Base-by-base conservation (phyloP, 2,329 filamentous ascomycete genomes). In the Penicillium digitatum region DNA sequence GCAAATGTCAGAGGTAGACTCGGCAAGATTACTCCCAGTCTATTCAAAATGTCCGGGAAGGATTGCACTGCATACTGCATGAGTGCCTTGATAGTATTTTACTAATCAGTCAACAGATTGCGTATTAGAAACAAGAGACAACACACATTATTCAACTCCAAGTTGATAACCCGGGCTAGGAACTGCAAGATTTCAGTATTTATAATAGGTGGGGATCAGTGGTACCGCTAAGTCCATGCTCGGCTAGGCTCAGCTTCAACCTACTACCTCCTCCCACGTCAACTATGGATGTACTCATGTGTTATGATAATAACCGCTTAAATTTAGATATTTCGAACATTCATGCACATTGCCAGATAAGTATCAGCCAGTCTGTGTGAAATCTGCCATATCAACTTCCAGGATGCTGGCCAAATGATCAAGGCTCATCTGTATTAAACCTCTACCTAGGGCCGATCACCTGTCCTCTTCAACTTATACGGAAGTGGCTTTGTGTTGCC, bases 401-500 rank as follows among this genome's bases (percentile, higher is more conserved):
- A 70, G 29, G 69, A 73, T 42, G 35, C 55, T 10, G 48, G 56
- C 12, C 61, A 69, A 54, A 62, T 57, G 10, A 70, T 72, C 59
- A 72, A 66, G 57, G 62, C 58, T 22, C 65, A 72, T 60, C 48
- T 72, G 48, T 72, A 73, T 52, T 63, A 55, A 24, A 10, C 55
- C 27, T 48, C 57, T 27, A 48, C 47, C 8, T 24, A 48, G 1
- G 59, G 56, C 2, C 66, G 68, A 22, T 58, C 59, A 2, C 69
- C 70, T 2, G 63, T 72, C 1, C 61, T 73, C 20, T 49, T 72
- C 38, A 72, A 72, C 46, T 69, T 70, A 31, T 67, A 72, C 26
- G 70, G 70, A 9, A 71, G 70, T 42, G 71, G 70, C 6, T 73
- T 74, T 37, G 27, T 72, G 1, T 43, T 74, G 14, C 66, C 68